Percentiles rank a stretch among this genome's conserved stretches.
Evolutionary conservation across 768 basidiomycete species (phyloP).

Genomic region (Lactarius tabidus): DNA sequence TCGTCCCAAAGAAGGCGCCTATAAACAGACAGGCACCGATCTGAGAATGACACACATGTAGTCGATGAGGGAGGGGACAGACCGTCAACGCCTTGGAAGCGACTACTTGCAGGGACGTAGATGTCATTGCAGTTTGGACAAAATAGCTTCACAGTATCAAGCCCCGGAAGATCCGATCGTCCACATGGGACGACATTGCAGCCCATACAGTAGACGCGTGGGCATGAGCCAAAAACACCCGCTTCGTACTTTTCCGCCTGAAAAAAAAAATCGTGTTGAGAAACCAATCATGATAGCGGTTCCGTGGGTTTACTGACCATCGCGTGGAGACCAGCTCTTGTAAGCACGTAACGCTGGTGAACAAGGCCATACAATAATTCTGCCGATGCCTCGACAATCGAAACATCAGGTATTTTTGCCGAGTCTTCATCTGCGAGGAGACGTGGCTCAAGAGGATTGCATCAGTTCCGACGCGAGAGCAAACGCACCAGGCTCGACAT

Average conservation of each 20-base stretch:
- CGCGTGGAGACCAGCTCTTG: slow-evolving; percentile 86
- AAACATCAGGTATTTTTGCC: slow-evolving; percentile 95
- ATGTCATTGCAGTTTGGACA: slow-evolving; percentile 99
- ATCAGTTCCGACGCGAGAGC: slow-evolving; percentile 14
- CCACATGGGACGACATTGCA: slow-evolving; percentile 93
- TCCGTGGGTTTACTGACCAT: slow-evolving; percentile 59
- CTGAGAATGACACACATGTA: not conserved
- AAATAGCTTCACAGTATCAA: slow-evolving; percentile 96
- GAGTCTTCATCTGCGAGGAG: slow-evolving; percentile 77
- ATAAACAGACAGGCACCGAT: slow-evolving; percentile 12
- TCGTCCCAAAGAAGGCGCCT: slow-evolving; percentile 99
- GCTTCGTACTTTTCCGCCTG: slow-evolving; percentile 96
- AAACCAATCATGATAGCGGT: slow-evolving; percentile 24
- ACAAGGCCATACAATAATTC: slow-evolving; percentile 97
- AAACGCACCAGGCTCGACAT: slow-evolving; percentile 92
- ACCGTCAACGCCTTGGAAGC: slow-evolving; percentile 97
- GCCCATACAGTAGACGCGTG: slow-evolving; percentile 89
- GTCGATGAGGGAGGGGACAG: slow-evolving; percentile 30
- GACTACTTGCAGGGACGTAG: slow-evolving; percentile 90
- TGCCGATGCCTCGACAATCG: slow-evolving; percentile 96
- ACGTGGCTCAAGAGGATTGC: slow-evolving; percentile 26
- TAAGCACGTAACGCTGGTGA: slow-evolving; percentile 96
- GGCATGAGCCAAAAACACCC: slow-evolving; percentile 88
- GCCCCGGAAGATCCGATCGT: slow-evolving; percentile 89
- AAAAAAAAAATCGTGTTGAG: not conserved